Evolutionary conservation across 768 basidiomycete genomes (phyloP), one percentile per base, ranked within the genome.

Genomic region (Crucibulum laeve): DNA sequence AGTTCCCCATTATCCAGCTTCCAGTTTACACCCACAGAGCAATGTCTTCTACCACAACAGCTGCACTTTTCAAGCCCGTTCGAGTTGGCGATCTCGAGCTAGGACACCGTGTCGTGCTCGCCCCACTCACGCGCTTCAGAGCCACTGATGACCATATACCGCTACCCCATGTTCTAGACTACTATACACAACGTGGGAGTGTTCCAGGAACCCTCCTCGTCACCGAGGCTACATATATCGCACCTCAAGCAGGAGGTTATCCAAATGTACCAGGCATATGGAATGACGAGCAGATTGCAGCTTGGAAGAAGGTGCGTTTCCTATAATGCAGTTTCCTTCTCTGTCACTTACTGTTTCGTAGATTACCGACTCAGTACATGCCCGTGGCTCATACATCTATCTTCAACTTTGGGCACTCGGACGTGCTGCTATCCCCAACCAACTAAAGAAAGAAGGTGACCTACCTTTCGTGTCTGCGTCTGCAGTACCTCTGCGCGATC

Each of bases 181-280:
- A 77, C 55, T 80, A 79, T 49, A 42, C 58, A 2, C 79, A 80
- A 51, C 70, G 79, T 0, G 67, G 62, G 4, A 60, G 63, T 25
- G 51, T 57, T 0, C 70, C 74, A 0, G 81, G 81, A 0, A 80
- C 75, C 0, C 59, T 84, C 7, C 58, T 80, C 34, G 69, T 87
- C 43, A 59, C 77, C 1, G 82, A 86, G 57, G 81, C 68, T 0
- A 79, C 79, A 1, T 62, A 71, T 40, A 73, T 86, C 38, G 68
- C 74, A 0, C 55, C 59, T 1, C 51, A 69, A 11, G 79, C 80
- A 0, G 77, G 74, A 2, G 81, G 79, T 1, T 66, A 60, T 32
- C 39, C 45, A 1, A 59, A 77, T 43, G 70, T 74, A 0, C 86
- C 85, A 1, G 86, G 85, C 0, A 77, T 87, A 42, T 87, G 75